Evolutionary conservation across 2,329 filamentous ascomycete species (phyloP), one percentile per base, ranked within the genome.

Genomic region (Botrytis fabae): DNA sequence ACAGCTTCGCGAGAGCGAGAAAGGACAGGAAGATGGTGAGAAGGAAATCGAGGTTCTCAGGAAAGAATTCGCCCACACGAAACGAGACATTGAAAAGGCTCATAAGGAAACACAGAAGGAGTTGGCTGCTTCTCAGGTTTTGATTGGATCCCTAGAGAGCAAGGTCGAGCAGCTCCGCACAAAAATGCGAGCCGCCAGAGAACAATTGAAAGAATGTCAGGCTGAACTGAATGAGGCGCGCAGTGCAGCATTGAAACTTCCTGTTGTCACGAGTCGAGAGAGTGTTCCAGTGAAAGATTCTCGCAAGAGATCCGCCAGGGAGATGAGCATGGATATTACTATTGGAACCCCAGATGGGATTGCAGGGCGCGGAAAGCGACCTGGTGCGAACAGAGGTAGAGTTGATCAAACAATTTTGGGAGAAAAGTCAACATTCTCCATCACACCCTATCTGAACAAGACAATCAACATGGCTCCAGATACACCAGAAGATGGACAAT

Each of bases 371-470:
- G 81, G 82, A 46, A 82, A 81, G 73, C 84, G 85, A 74, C 81
- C 80, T 20, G 69, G 81, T 48, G 78, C 83, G 74, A 92, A 91
- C 81, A 91, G 90, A 80, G 84, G 86, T 72, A 86, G 84, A 65
- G 81, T 84, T 42, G 87, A 90, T 32, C 87, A 88, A 54, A 86
- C 88, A 1, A 83, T 89, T 72, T 85, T 92, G 8, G 94, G 93
- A 44, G 93, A 97, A 80, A 98, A 97, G 82, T 98, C 95, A 0
- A 91, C 88, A 4, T 98, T 98, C 82, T 97, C 94, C 6, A 94
- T 98, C 76, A 98, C 95, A 0, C 95, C 95, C 0, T 98, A 97
- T 84, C 85, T 98, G 75, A 97, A 95, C 81, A 90, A 91, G 69
- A 91, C 89, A 40, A 90, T 86, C 74, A 91, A 85, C 75, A 83